A percentile compares a stretch with the other conserved stretches of the same genome.
Evolutionary conservation across 1,284 basidiomycete species (phyloP).

Genomic region (Megacollybia platyphylla): DNA sequence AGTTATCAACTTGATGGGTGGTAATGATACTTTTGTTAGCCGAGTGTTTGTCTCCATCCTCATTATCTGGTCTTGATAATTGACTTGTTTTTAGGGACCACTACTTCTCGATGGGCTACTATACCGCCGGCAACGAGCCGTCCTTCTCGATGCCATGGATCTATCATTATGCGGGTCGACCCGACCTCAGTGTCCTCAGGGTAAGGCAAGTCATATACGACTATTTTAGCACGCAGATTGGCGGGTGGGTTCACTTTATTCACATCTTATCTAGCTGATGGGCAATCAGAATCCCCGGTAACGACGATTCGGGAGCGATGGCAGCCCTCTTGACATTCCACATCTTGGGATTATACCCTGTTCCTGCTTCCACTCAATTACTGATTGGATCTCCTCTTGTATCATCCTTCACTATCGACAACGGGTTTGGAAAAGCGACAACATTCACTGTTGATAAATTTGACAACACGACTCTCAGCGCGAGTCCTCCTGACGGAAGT

Average conservation of each 20-base stretch:
- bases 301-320: conserved; percentile 44
- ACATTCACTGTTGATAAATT: conserved; percentile 25
- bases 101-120: conserved; percentile 33
- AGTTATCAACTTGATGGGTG: conserved; percentile 36
- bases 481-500: conserved; percentile 21
- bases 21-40: conserved; percentile 24
- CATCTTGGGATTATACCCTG: conserved; percentile 40
- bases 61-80: neutral
- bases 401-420: conserved; percentile 27
- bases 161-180: conserved; percentile 34
- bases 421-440: conserved; percentile 26
- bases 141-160: conserved; percentile 32
- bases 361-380: conserved; percentile 29
- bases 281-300: conserved; percentile 28
- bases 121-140: conserved; percentile 34
- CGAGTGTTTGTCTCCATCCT: conserved; percentile 20
- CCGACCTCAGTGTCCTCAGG: conserved; percentile 34
- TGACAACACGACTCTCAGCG: conserved; percentile 19
- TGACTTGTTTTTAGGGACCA: conserved; percentile 18
- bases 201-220: conserved; percentile 28
- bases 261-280: neutral
- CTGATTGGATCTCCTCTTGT: conserved; percentile 33
- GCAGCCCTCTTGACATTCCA: conserved; percentile 39
- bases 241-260: conserved; percentile 17
- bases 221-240: conserved; percentile 31